Conservation (phyloP, 2,329 filamentous ascomycete genomes). For the Monosporascus sp. region DNA sequence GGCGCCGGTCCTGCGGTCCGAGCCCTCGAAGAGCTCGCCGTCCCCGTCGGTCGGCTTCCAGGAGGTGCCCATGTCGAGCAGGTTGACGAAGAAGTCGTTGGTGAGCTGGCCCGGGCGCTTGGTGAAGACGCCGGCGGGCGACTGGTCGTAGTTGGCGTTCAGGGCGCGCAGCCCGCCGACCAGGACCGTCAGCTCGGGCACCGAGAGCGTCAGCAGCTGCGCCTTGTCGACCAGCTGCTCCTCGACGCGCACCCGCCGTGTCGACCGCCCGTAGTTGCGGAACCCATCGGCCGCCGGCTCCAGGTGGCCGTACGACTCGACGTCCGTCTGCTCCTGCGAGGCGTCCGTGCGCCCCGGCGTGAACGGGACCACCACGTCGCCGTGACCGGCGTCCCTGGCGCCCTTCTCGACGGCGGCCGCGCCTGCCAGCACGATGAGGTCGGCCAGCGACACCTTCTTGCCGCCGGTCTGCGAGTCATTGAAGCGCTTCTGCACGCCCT, state of each 20-base stretch:
- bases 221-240: constrained; percentile 68
- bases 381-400: constrained; percentile 40
- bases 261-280: constrained; percentile 70
- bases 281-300: constrained; percentile 70
- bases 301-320: constrained; percentile 57
- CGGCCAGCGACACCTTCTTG: constrained; percentile 74
- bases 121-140: constrained; percentile 63
- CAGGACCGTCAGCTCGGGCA: constrained; percentile 66
- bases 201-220: constrained; percentile 62
- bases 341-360: constrained; percentile 68
- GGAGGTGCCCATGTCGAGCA: constrained; percentile 60
- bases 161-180: constrained; percentile 68
- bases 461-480: constrained; percentile 47
- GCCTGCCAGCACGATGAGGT: constrained; percentile 73
- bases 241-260: constrained; percentile 57
- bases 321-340: constrained; percentile 66
- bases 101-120: constrained; percentile 61
- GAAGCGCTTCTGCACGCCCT: constrained; percentile 62
- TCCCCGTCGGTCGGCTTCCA: constrained; percentile 55
- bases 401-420: constrained; percentile 68
- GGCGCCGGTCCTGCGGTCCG: constrained; percentile 58
- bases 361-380: constrained; percentile 62
- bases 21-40: constrained; percentile 56
- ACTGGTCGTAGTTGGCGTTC: constrained; percentile 67
- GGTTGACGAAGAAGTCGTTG: constrained; percentile 79